Conservation (phyloP, 2,329 filamentous ascomycete genomes). For the Ceratocystis cacaofunesta region DNA sequence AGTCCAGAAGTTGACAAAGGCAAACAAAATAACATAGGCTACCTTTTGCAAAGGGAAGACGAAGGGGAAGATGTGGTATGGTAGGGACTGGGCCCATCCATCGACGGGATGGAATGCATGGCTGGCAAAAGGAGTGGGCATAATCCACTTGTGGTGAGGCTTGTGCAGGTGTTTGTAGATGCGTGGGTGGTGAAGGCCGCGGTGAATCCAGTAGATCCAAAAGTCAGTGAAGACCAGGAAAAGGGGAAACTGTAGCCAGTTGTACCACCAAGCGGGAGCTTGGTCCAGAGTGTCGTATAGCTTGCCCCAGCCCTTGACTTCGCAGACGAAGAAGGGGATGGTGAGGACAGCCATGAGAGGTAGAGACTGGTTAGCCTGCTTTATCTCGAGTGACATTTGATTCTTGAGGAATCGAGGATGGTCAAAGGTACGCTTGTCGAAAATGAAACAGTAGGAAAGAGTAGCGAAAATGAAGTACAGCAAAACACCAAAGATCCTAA, state of each 20-base stretch:
- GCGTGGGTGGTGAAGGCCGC: slow-evolving; percentile 62
- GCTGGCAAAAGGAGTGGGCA: slow-evolving; percentile 85
- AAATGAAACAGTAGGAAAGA: slow-evolving; percentile 75
- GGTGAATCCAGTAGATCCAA: slow-evolving; percentile 84
- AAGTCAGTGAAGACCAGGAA: slow-evolving; percentile 83
- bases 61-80: slow-evolving; percentile 89
- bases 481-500: slow-evolving; percentile 68
- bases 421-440: slow-evolving; percentile 75
- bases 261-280: slow-evolving; percentile 64
- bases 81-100: slow-evolving; percentile 73
- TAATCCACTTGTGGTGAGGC: slow-evolving; percentile 98
- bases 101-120: slow-evolving; percentile 93
- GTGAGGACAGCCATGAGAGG: slow-evolving; percentile 74
- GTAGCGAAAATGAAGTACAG: slow-evolving; percentile 76
- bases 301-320: slow-evolving; percentile 72
- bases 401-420: slow-evolving; percentile 94
- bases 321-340: slow-evolving; percentile 62
- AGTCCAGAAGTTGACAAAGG: slow-evolving; percentile 94
- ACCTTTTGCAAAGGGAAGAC: slow-evolving; percentile 86
- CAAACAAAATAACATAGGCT: slow-evolving; percentile 71
- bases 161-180: slow-evolving; percentile 83
- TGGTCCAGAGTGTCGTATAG: slow-evolving; percentile 71
- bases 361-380: slow-evolving; percentile 60
- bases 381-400: slow-evolving; percentile 75
- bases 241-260: slow-evolving; percentile 73